Evolutionary conservation across 108 stramenopile genomes (phyloP).

Genomic region (Chaetoceros tenuissimus): DNA sequence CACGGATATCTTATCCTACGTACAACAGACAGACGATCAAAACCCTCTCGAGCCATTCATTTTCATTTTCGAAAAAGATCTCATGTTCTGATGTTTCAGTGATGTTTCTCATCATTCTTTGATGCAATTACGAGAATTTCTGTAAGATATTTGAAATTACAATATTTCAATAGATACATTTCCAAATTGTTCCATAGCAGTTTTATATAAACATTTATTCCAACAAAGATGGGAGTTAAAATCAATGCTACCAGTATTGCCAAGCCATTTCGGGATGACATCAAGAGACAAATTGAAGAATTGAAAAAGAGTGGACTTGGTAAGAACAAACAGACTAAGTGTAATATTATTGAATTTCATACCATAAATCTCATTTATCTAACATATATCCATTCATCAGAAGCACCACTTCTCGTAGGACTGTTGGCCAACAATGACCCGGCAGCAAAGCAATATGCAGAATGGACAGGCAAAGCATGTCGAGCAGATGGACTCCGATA

Average conservation of each 20-base stretch:
- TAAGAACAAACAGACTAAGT: slow-evolving; percentile 9
- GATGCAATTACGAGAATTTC: no score
- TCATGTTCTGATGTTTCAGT: no score
- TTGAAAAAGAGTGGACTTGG: slow-evolving; percentile 57
- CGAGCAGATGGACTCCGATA: slow-evolving; percentile 86
- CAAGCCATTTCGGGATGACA: slow-evolving; percentile 83
- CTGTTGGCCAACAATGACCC: slow-evolving; percentile 90
- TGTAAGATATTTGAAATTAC: no score
- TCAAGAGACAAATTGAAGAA: slow-evolving; percentile 59
- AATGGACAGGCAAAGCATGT: slow-evolving; percentile 94
- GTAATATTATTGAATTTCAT: not conserved
- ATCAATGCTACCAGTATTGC: slow-evolving; percentile 79
- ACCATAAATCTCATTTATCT: not conserved
- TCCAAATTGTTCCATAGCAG: no score
- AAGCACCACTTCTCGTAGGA: slow-evolving; percentile 88
- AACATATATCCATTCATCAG: slow-evolving; percentile 11
- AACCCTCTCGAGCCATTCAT: no score
- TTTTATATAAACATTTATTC: no score
- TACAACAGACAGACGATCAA: no score
- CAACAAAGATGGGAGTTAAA: slow-evolving; percentile 21
- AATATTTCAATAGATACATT: no score
- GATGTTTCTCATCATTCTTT: no score
- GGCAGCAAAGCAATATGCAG: slow-evolving; percentile 88
- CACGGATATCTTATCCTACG: no score
- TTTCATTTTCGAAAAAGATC: no score